phyloP scores from a whole-genome alignment of 1,284 basidiomycete genomes.

The Ustilago lituana region DNA sequence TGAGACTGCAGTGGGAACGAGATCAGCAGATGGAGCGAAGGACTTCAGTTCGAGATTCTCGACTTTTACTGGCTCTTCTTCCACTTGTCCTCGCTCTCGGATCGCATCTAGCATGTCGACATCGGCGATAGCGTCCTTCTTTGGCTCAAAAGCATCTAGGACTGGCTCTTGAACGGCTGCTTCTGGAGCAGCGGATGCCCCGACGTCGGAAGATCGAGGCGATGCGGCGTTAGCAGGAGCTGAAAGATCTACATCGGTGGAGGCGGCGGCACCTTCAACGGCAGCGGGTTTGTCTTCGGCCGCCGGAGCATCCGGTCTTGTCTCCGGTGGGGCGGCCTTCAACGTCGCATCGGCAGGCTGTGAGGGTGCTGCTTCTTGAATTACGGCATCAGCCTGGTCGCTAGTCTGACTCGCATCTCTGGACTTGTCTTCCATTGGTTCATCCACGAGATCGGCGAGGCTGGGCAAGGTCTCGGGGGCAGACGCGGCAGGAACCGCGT shows the following conservation, averaged over 20 bases:
- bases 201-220: neutral
- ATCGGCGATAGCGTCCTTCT: neutral
- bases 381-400: neutral
- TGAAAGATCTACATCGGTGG: too few species aligned
- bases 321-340: neutral
- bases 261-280: neutral
- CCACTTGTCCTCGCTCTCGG: neutral
- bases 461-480: neutral
- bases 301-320: neutral
- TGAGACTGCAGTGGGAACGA: neutral
- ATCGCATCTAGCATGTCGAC: slow-evolving; percentile 27
- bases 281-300: neutral
- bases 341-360: neutral
- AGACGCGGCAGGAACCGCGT: too few species aligned
- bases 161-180: too few species aligned
- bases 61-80: neutral
- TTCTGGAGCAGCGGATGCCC: too few species aligned
- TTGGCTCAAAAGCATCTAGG: neutral
- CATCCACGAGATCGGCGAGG: neutral
- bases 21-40: neutral
- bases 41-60: neutral
- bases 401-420: neutral
- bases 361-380: neutral
- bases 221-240: too few species aligned
- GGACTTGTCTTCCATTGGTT: neutral